These are phyloP conservation scores for Apophysomyces elegans DNA, from an alignment of 371 early-diverging fungal species.

Conservation along the genomic window DNA sequence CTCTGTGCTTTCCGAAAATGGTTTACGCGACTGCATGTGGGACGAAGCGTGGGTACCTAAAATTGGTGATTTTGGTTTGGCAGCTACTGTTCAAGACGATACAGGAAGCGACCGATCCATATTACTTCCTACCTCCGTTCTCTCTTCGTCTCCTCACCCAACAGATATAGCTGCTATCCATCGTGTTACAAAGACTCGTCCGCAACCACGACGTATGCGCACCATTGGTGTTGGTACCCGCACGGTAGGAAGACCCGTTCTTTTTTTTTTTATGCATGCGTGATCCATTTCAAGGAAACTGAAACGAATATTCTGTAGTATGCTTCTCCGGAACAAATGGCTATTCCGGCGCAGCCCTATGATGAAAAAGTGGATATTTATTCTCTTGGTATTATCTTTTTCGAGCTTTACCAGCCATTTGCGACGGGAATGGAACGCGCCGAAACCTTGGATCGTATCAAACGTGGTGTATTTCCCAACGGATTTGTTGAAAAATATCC, in stretches of 20 bases:
- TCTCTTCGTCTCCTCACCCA: conserved; percentile 8
- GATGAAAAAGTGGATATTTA: conserved; percentile 74
- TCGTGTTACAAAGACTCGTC: not conserved
- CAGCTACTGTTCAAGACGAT: conserved; percentile 51
- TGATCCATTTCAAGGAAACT: not conserved
- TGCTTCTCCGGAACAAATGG: conserved; percentile 93
- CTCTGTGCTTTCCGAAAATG: conserved; percentile 25
- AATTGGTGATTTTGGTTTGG: conserved; percentile 91
- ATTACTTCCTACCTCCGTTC: conserved; percentile 9
- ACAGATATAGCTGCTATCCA: not conserved
- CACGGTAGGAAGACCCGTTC: conserved; percentile 47
- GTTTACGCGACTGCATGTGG: conserved; percentile 42
- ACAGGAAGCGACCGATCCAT: conserved; percentile 5
- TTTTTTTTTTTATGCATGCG: not conserved
- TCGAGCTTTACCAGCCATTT: conserved; percentile 73
- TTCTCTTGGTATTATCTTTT: conserved; percentile 72
- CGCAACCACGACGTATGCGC: conserved; percentile 23
- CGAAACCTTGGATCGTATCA: conserved; percentile 59
- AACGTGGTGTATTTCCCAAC: conserved; percentile 71
- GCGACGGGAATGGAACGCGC: conserved; percentile 71
- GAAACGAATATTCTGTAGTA: conserved; percentile 52
- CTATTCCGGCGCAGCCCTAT: conserved; percentile 54
- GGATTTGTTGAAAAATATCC: conserved; percentile 79
- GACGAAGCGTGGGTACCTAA: conserved; percentile 67
- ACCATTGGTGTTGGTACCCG: conserved; percentile 77